Evolutionary conservation across 257 asterid species (phyloP).

Genomic region (Petunia axillaris): DNA sequence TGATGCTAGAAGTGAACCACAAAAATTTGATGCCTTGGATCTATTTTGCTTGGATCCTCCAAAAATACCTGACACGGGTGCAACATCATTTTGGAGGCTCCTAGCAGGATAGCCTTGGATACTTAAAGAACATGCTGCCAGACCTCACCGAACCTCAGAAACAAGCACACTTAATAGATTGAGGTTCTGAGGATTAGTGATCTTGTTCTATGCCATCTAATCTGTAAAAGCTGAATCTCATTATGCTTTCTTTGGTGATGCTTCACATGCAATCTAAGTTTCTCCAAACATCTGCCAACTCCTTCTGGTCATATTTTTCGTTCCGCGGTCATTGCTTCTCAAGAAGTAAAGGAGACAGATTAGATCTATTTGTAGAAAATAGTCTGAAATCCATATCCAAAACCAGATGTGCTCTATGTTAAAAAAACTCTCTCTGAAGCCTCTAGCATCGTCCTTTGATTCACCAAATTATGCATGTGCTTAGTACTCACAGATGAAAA

Average conservation of each 20-base stretch:
- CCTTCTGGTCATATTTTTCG: not conserved
- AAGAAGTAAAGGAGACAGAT: not conserved
- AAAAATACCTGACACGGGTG: too few relatives aligned
- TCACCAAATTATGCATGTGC: not conserved
- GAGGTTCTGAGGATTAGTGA: not conserved
- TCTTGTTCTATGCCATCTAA: not conserved
- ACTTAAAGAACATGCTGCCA: too few relatives aligned
- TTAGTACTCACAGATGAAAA: not conserved
- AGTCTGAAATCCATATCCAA: not conserved
- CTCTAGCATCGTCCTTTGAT: not conserved
- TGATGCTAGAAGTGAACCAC: not conserved
- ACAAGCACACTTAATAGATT: not conserved
- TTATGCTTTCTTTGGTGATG: not conserved
- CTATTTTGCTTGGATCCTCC: too few relatives aligned
- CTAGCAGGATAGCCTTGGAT: too few relatives aligned
- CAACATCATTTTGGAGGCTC: too few relatives aligned
- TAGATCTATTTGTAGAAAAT: not conserved
- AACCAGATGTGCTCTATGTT: not conserved
- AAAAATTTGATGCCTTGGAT: too few relatives aligned
- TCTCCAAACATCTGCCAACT: not conserved
- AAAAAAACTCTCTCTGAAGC: not conserved
- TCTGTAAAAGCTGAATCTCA: conserved; percentile 2
- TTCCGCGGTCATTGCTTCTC: not conserved
- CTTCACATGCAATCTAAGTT: not conserved
- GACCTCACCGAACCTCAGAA: not conserved